A percentile compares a stretch with the other conserved stretches of the same genome.
Conservation (phyloP, 2,329 filamentous ascomycete species). For the Thelonectria rubi region DNA sequence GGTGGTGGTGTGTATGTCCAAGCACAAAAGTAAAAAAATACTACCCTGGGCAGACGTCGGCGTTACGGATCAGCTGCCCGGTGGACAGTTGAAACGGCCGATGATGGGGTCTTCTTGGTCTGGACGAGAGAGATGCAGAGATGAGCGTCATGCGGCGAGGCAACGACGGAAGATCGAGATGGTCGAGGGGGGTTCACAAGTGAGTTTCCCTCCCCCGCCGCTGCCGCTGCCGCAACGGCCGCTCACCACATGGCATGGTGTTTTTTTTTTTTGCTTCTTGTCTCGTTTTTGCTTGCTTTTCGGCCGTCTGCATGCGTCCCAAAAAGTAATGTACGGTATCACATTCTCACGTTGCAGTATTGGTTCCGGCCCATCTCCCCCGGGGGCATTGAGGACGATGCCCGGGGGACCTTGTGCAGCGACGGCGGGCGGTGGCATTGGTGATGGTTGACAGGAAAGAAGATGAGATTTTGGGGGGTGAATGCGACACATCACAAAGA, state of each 20-base stretch:
- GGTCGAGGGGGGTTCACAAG: too few species aligned
- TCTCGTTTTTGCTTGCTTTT: slow-evolving; percentile 13
- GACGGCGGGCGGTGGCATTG: neutral
- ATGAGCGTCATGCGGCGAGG: neutral
- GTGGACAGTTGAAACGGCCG: neutral
- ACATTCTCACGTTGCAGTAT: neutral
- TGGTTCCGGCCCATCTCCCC: too few species aligned
- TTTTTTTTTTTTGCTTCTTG: slow-evolving; percentile 4
- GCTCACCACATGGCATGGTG: slow-evolving; percentile 8
- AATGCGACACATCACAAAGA: slow-evolving; percentile 24
- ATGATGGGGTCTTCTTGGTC: neutral
- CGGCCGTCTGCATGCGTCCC: too few species aligned
- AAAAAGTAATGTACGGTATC: too few species aligned
- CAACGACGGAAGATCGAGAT: slow-evolving; percentile 12
- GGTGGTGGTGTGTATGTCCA: slow-evolving; percentile 13
- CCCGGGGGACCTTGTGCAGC: neutral
- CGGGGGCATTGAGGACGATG: slow-evolving; percentile 5
- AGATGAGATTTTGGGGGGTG: slow-evolving; percentile 23
- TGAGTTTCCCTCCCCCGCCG: too few species aligned
- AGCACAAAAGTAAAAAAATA: slow-evolving; percentile 4
- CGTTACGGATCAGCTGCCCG: neutral
- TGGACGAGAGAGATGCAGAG: neutral
- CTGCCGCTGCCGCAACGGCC: too few species aligned
- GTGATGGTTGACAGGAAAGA: too few species aligned
- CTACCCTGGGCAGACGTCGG: neutral